phyloP scores from a whole-genome alignment of 306 rosid species.

The Canavalia gladiata region DNA sequence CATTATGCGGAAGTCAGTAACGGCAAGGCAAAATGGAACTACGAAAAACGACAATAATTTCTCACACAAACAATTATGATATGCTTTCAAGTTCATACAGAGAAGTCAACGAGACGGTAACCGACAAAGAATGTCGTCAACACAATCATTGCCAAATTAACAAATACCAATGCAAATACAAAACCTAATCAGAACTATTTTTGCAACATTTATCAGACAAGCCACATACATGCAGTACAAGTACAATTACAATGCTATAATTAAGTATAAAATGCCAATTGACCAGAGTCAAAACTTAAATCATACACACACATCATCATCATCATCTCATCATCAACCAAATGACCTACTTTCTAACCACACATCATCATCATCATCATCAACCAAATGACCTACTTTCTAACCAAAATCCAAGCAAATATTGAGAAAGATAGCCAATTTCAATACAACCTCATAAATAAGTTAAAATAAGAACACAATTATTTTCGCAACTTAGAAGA shows the following conservation, averaged over 20 bases:
- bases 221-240: constrained; percentile 2
- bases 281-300: constrained; percentile 17
- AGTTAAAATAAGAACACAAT: constrained; percentile 1
- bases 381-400: background rate
- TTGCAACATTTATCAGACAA: background rate
- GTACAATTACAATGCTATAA: constrained; percentile 6
- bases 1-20: constrained; percentile 25
- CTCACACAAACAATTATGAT: constrained; percentile 4
- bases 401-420: background rate
- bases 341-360: too few species aligned
- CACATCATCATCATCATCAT: background rate
- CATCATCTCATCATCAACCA: background rate
- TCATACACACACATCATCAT: background rate
- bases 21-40: constrained; percentile 25
- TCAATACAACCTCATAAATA: constrained; percentile 20
- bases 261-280: constrained; percentile 24
- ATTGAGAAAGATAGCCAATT: constrained; percentile 1
- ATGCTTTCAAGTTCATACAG: background rate
- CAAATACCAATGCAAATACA: background rate
- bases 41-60: background rate
- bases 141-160: constrained; percentile 19
- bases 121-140: constrained; percentile 18
- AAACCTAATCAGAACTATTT: background rate
- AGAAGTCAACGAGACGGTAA: background rate
- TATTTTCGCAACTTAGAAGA: background rate